A percentile compares a stretch with the other conserved stretches of the same genome.
Evolutionary conservation across 177 flowering plant species (phyloP).

Genomic region (Vitis hybrid): DNA sequence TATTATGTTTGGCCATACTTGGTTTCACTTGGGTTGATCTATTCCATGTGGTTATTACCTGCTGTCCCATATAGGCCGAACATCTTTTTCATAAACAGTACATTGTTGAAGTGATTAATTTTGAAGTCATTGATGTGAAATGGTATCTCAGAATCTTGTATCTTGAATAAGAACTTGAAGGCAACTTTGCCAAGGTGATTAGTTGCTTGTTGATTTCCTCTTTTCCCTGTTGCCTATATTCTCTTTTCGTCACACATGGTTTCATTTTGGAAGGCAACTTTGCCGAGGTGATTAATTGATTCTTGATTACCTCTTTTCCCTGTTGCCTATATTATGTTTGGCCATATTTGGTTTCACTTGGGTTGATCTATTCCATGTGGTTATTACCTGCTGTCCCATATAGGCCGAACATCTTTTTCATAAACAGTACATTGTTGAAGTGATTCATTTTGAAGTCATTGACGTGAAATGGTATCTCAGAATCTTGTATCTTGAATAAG

Average conservation of each 20-base stretch:
- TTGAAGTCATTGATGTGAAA: too few relatives aligned
- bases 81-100: neutral
- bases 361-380: neutral
- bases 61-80: slow-evolving; percentile 3
- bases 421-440: too few relatives aligned
- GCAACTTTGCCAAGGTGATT: slow-evolving; percentile 8
- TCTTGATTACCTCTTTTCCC: neutral
- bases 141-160: neutral
- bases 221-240: slow-evolving; percentile 24
- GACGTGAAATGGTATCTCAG: neutral
- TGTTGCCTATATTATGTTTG: slow-evolving; percentile 14
- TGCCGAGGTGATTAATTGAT: neutral
- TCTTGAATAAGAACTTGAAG: neutral
- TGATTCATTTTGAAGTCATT: too few relatives aligned
- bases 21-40: slow-evolving; percentile 15
- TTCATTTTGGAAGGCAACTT: neutral
- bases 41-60: neutral
- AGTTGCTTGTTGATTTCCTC: slow-evolving; percentile 7
- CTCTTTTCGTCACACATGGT: neutral
- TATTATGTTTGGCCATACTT: slow-evolving; percentile 14
- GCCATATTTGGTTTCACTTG: neutral
- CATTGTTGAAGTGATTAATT: too few relatives aligned
- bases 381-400: slow-evolving; percentile 1
- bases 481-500: neutral
- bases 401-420: slow-evolving; percentile 8